A percentile compares a stretch with the other conserved stretches of the same genome.
phyloP scores from a whole-genome alignment of 1,139 yeast genomes.

The Kodamaea derodonti region DNA sequence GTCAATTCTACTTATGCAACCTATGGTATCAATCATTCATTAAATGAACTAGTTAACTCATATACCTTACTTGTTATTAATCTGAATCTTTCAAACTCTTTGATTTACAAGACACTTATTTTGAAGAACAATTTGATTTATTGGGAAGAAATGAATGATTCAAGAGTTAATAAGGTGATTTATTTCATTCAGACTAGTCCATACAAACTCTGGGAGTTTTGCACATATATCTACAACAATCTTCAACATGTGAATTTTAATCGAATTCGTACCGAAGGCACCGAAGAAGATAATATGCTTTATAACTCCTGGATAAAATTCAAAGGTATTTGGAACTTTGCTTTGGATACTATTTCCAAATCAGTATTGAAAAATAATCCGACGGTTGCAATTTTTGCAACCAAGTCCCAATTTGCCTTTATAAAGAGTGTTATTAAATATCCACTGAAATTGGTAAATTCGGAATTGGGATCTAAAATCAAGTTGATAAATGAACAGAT shows the following conservation, averaged over 20 bases:
- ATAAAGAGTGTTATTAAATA: slow-evolving; percentile 13
- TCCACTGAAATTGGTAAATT: slow-evolving; percentile 18
- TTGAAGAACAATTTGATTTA: slow-evolving; percentile 34
- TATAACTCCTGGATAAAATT: slow-evolving; percentile 12
- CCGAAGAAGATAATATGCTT: slow-evolving; percentile 16
- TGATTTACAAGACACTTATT: slow-evolving; percentile 34
- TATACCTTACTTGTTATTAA: slow-evolving; percentile 24
- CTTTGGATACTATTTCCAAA: neutral
- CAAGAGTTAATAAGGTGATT: slow-evolving; percentile 23
- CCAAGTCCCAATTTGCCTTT: neutral
- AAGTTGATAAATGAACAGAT: slow-evolving; percentile 18
- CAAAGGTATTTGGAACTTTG: slow-evolving; percentile 7
- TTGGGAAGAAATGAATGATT: slow-evolving; percentile 31
- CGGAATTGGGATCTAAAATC: slow-evolving; percentile 22
- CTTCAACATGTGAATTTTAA: slow-evolving; percentile 3
- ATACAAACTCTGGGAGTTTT: slow-evolving; percentile 15
- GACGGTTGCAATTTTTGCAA: slow-evolving; percentile 3
- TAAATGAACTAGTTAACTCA: slow-evolving; percentile 19
- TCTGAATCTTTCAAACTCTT: slow-evolving; percentile 28
- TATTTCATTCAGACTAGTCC: slow-evolving; percentile 38
- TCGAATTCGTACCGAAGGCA: slow-evolving; percentile 8
- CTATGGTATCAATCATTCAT: slow-evolving; percentile 6
- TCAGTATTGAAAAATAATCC: slow-evolving; percentile 5
- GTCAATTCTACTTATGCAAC: neutral
- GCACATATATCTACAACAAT: slow-evolving; percentile 8